Conservation (phyloP, 164 flowering plant species). For the Vitis riparia region DNA sequence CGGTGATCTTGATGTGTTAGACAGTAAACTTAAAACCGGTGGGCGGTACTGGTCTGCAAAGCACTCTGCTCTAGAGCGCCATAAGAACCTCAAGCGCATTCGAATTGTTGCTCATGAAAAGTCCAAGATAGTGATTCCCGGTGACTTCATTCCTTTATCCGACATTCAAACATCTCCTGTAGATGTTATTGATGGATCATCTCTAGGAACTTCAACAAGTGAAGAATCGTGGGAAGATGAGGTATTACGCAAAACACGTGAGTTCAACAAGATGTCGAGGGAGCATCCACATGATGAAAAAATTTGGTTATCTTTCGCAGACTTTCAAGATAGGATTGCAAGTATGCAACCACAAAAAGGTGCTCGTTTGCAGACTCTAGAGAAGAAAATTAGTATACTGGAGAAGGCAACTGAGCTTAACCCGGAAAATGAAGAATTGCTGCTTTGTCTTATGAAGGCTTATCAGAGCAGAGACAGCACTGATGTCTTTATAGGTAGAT, state of each 20-base stretch:
- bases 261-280: conserved; percentile 69
- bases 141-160: conserved; percentile 61
- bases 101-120: conserved; percentile 36
- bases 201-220: conserved; percentile 13
- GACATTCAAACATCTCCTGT: conserved; percentile 27
- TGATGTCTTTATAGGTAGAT: conserved; percentile 68
- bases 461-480: conserved; percentile 70
- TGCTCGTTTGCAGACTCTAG: conserved; percentile 91
- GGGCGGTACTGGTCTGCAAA: conserved; percentile 91
- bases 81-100: conserved; percentile 63
- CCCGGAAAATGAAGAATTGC: conserved; percentile 76
- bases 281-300: conserved; percentile 82
- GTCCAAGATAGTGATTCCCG: conserved; percentile 14
- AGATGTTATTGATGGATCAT: conserved; percentile 19
- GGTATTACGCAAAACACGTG: conserved; percentile 60
- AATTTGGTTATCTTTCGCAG: conserved; percentile 83
- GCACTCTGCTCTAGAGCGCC: conserved; percentile 67
- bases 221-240: conserved; percentile 98
- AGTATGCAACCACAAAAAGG: conserved; percentile 79
- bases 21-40: conserved; percentile 50
- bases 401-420: conserved; percentile 90
- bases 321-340: conserved; percentile 82
- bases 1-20: conserved; percentile 67
- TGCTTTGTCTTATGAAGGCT: conserved; percentile 73
- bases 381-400: conserved; percentile 88